phyloP scores from a whole-genome alignment of 495 filamentous ascomycete species.

The Aspergillus saccharolyticus region DNA sequence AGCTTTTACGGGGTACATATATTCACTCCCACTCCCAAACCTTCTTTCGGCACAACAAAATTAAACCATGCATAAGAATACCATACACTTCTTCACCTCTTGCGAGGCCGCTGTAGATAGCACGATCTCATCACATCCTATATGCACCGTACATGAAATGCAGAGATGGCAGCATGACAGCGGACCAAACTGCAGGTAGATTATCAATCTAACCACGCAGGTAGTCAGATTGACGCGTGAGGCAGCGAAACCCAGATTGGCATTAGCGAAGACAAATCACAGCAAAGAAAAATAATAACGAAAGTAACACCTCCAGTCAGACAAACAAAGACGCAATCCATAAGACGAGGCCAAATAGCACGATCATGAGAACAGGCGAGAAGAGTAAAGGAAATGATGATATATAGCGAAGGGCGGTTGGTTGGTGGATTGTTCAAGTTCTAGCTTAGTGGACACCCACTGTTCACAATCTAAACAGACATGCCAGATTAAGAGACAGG shows the following conservation, averaged over 20 bases:
- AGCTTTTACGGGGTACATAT: too few species aligned
- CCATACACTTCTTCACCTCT: too few species aligned
- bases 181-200: background rate
- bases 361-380: background rate
- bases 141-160: constrained; percentile 13
- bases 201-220: background rate
- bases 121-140: constrained; percentile 3
- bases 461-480: background rate
- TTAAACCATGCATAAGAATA: too few species aligned
- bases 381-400: background rate
- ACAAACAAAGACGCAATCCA: background rate
- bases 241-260: too few species aligned
- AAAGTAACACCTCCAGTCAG: constrained; percentile 1
- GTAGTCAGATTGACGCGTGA: background rate
- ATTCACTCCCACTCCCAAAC: too few species aligned
- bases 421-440: background rate
- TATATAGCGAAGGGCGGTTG: background rate
- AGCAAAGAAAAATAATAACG: background rate
- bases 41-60: too few species aligned
- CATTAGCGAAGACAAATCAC: too few species aligned
- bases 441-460: background rate
- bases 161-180: constrained; percentile 1
- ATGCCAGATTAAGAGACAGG: background rate
- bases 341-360: background rate
- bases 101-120: background rate